These are phyloP conservation scores for Lepidium sativum DNA, from an alignment of 345 rosid genomes.

Conservation along the genomic window DNA sequence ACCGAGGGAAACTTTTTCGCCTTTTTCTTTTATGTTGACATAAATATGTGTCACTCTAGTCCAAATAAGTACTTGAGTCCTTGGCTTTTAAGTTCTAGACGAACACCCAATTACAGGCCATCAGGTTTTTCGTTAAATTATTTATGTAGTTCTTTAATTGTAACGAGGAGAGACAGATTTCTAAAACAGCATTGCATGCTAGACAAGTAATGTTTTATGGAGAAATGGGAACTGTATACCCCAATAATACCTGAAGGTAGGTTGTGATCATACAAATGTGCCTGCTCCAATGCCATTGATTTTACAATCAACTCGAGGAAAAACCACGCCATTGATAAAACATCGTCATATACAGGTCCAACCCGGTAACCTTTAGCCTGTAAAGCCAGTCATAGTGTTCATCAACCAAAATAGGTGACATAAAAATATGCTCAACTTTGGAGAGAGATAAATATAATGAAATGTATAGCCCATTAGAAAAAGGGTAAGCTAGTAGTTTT, in stretches of 20 bases:
- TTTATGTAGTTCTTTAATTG: neutral
- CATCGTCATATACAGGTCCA: slow-evolving; percentile 99
- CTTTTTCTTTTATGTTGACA: neutral
- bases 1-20: neutral
- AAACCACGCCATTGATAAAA: slow-evolving; percentile 99
- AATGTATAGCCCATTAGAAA: neutral
- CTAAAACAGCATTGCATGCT: neutral
- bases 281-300: slow-evolving; percentile 98
- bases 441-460: neutral
- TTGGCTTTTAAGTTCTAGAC: neutral
- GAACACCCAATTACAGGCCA: neutral
- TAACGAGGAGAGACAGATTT: neutral
- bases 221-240: slow-evolving; percentile 7
- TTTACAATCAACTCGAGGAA: slow-evolving; percentile 95
- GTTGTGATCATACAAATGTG: slow-evolving; percentile 75
- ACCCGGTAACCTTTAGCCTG: slow-evolving; percentile 99
- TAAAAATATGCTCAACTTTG: neutral
- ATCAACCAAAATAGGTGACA: slow-evolving; percentile 1
- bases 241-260: slow-evolving; percentile 69
- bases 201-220: neutral
- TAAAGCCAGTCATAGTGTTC: slow-evolving; percentile 16
- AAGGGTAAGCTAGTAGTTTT: neutral
- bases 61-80: neutral
- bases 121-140: neutral
- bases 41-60: neutral